Percentiles rank a stretch among this genome's conserved stretches.
These are phyloP conservation scores for Leptodermis oblonga DNA, from an alignment of 257 asterid genomes.

Conservation along the genomic window DNA sequence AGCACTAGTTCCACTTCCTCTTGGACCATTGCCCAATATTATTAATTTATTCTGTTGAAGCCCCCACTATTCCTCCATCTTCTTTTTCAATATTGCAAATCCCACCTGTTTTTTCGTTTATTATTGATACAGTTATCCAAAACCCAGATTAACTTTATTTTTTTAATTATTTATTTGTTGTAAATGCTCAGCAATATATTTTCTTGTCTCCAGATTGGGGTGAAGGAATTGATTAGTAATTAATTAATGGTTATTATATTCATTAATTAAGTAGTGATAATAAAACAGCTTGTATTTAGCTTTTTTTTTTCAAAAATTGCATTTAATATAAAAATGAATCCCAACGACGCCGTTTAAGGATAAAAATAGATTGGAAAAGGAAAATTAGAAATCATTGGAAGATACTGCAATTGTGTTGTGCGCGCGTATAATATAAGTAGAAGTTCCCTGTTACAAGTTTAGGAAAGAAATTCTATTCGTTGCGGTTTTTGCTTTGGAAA, in stretches of 20 bases:
- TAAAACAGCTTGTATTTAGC: not conserved
- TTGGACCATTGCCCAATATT: too few species aligned
- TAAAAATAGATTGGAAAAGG: not conserved
- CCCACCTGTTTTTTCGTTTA: too few species aligned
- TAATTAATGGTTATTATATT: not conserved
- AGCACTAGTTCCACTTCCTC: constrained; percentile 1
- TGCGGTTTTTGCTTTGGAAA: not conserved
- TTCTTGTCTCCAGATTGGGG: too few species aligned
- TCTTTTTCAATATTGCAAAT: too few species aligned
- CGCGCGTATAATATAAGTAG: constrained; percentile 18
- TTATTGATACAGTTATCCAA: too few species aligned
- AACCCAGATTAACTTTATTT: too few species aligned
- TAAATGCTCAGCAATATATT: too few species aligned
- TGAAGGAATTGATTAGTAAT: too few species aligned
- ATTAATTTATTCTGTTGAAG: not conserved
- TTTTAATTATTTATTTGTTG: too few species aligned
- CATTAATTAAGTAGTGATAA: not conserved
- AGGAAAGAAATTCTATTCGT: not conserved
- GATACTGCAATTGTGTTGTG: not conserved
- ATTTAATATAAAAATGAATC: not conserved
- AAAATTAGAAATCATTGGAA: not conserved
- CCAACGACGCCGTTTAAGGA: not conserved
- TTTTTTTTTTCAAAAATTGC: too few species aligned
- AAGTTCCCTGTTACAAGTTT: not conserved
- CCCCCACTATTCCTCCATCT: too few species aligned